A percentile compares a stretch with the other conserved stretches of the same genome.
Conservation (phyloP, 108 stramenopile genomes). For the Nannochloropsis oceanica region DNA sequence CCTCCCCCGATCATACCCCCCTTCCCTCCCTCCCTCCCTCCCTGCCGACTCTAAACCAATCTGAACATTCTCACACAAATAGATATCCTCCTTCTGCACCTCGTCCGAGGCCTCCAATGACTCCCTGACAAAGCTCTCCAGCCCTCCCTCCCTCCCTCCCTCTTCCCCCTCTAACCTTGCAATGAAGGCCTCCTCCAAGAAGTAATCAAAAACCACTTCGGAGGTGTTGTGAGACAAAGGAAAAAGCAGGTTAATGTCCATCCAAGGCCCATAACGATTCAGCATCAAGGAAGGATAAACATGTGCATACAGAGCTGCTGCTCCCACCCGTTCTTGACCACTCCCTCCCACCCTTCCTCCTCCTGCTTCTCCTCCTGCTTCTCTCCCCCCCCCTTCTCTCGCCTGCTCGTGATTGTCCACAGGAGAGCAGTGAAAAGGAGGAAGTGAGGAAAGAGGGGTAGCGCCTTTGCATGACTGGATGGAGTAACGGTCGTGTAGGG, state of each 20-base stretch:
- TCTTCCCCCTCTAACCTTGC: neutral
- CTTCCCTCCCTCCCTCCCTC: conserved; percentile 17
- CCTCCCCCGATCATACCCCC: neutral
- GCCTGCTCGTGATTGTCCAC: neutral
- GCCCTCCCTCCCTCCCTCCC: neutral
- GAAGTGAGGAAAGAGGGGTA: neutral
- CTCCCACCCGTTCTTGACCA: conserved; percentile 5
- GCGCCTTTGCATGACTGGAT: neutral
- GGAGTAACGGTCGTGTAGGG: conserved; percentile 7
- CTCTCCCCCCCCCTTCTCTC: no score
- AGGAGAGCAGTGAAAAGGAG: neutral
- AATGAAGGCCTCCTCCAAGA: neutral
- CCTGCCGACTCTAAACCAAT: conserved; percentile 9
- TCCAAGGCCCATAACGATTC: conserved; percentile 37
- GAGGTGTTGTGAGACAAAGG: conserved; percentile 5
- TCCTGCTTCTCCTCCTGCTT: no score
- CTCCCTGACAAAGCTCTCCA: neutral
- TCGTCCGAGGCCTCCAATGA: neutral
- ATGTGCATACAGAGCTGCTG: conserved; percentile 12
- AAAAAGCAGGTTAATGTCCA: conserved; percentile 26
- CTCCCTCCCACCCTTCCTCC: neutral
- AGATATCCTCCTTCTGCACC: conserved; percentile 34
- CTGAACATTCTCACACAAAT: conserved; percentile 33
- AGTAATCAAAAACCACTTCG: conserved; percentile 18
- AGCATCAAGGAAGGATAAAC: conserved; percentile 30